Base-by-base conservation (phyloP, 805 yeast species). In the Jamesozyma jinghongensis region DNA sequence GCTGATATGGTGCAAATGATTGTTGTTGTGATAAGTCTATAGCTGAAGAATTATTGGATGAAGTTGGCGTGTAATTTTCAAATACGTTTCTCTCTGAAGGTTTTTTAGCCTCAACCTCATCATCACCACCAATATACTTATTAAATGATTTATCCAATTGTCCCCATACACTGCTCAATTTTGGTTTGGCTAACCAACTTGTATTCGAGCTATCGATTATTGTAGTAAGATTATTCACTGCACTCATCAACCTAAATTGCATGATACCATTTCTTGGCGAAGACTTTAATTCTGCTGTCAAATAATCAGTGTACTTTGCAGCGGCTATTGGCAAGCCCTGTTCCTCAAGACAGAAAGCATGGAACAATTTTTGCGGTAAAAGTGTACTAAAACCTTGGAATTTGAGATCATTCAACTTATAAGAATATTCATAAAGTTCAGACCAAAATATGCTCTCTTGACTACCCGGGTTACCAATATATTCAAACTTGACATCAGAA, bases 71-170 rank as follows among this genome's bases (percentile, higher is more conserved):
- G 57, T 77, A 81, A 42, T 77, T 81, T 39, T 85, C 79, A 59
- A 82, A 81, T 0, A 79, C 77, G 10, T 81, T 83, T 30, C 69
- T 69, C 19, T 62, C 62, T 5, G 60, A 52, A 12, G 59, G 56
- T 34, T 64, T 65, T 4, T 62, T 50, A 5, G 63, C 61, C 0
- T 64, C 51, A 20, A 68, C 67, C 13, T 57, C 66, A 28, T 83
- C 94, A 36, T 90, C 97, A 1, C 95, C 97, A 31, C 94, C 81
- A 43, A 90, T 87, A 59, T 81, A 78, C 57, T 78, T 79, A 56
- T 75, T 79, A 54, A 82, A 77, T 4, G 84, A 75, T 56, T 85
- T 85, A 58, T 85, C 95, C 34, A 85, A 61, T 33, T 82, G 88
- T 10, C 92, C 90, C 95, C 95, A 85, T 40, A 86, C 80, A 55